Conservation (phyloP, 306 rosid species). For the Prosopis cineraria region DNA sequence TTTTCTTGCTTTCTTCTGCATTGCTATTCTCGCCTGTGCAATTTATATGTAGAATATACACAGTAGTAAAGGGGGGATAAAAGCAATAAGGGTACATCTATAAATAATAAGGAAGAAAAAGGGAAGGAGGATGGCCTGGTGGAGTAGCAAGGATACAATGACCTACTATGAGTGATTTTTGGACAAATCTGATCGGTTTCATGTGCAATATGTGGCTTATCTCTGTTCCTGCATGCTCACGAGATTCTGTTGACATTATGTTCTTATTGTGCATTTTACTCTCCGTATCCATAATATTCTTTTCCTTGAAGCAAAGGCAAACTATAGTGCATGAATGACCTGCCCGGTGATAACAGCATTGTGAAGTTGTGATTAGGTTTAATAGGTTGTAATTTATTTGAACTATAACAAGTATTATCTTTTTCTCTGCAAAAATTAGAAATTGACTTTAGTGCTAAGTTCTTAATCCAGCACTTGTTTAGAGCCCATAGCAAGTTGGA, state of each 20-base stretch:
- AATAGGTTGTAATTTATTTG: background rate
- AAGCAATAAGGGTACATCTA: background rate
- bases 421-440: constrained; percentile 21
- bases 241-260: background rate
- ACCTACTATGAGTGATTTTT: background rate
- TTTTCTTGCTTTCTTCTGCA: background rate
- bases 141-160: background rate
- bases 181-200: background rate
- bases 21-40: background rate
- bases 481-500: background rate
- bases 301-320: background rate
- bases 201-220: background rate
- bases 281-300: background rate
- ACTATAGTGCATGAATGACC: background rate
- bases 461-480: background rate
- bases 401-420: background rate
- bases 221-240: background rate
- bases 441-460: background rate
- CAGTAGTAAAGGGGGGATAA: background rate
- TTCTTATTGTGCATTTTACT: constrained; percentile 2
- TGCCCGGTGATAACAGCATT: background rate
- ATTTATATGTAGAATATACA: background rate
- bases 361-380: background rate
- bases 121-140: background rate
- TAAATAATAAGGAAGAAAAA: background rate